Conservation (phyloP, 2,329 filamentous ascomycete species). For the Scleromitrula shiraiana region DNA sequence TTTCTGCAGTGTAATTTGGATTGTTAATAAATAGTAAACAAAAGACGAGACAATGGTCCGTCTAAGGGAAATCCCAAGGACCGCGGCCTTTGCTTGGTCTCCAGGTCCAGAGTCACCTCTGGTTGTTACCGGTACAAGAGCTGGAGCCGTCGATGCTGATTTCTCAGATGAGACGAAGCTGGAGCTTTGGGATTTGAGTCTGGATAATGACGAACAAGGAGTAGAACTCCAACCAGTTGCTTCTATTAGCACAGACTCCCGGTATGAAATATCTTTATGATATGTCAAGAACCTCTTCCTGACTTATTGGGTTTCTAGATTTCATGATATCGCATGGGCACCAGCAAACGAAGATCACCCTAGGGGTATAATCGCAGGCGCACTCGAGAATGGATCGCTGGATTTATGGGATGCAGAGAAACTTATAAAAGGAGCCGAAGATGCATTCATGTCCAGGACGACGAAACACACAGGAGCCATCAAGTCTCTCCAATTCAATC, state of each 20-base stretch:
- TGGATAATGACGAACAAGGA: conserved; percentile 67
- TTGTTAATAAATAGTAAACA: conserved; percentile 3
- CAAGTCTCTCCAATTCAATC: conserved; percentile 95
- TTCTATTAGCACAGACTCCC: conserved; percentile 80
- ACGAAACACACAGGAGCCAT: conserved; percentile 87
- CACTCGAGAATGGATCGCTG: conserved; percentile 86
- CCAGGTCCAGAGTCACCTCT: conserved; percentile 70
- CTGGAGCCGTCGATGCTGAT: conserved; percentile 90
- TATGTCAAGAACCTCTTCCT: conserved; percentile 1
- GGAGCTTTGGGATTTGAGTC: conserved; percentile 88
- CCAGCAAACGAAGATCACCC: conserved; percentile 70
- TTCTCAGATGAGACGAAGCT: conserved; percentile 97
- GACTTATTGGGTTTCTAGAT: conserved; percentile 46
- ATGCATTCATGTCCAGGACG: conserved; percentile 78
- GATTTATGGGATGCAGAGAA: conserved; percentile 86
- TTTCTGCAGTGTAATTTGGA: conserved; percentile 6
- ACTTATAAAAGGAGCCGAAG: conserved; percentile 48
- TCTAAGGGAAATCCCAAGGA: conserved; percentile 91
- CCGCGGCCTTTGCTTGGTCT: conserved; percentile 96
- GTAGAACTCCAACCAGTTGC: conserved; percentile 80
- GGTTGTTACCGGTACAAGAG: conserved; percentile 86
- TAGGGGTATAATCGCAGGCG: conserved; percentile 86
- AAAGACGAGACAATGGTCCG: conserved; percentile 66
- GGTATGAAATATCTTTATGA: conserved; percentile 45
- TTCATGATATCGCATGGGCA: conserved; percentile 96